These are phyloP conservation scores for Coemansia sp. DNA, from an alignment of 192 early-diverging fungal species.

Conservation along the genomic window DNA sequence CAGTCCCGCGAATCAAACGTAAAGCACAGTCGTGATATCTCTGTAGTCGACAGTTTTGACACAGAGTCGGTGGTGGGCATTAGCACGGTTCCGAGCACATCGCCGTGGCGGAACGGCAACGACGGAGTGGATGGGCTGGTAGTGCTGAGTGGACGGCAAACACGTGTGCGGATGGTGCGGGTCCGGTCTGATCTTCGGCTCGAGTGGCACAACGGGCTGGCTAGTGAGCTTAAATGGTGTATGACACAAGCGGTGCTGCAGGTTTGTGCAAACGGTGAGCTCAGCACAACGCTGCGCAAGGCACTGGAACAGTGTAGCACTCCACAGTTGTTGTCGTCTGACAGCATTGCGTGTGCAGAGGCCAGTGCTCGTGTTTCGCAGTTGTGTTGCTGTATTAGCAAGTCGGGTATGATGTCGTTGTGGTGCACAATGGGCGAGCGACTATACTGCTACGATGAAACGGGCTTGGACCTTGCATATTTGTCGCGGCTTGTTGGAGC, in stretches of 20 bases:
- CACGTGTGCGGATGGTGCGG: slow-evolving; percentile 11
- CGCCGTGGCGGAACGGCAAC: slow-evolving; percentile 36
- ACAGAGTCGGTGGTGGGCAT: slow-evolving; percentile 11
- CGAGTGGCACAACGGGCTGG: not conserved
- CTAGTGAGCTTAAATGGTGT: slow-evolving; percentile 40
- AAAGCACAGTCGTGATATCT: slow-evolving; percentile 21
- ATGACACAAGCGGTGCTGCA: not conserved
- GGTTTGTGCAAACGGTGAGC: slow-evolving; percentile 1
- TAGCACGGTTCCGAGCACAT: slow-evolving; percentile 15
- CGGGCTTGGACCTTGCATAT: slow-evolving; percentile 12
- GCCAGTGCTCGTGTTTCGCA: slow-evolving; percentile 4
- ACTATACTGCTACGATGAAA: slow-evolving; percentile 16
- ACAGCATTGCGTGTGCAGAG: not conserved
- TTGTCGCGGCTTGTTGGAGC: slow-evolving; percentile 31
- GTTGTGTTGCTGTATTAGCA: slow-evolving; percentile 17
- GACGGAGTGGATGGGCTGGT: slow-evolving; percentile 21
- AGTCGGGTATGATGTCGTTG: slow-evolving; percentile 15
- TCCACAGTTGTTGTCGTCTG: no score
- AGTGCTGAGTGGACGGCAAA: slow-evolving; percentile 8
- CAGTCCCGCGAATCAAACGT: not conserved
- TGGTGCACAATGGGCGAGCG: slow-evolving; percentile 19
- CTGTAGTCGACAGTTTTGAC: slow-evolving; percentile 1
- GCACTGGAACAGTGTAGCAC: not conserved
- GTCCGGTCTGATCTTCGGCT: slow-evolving; percentile 18
- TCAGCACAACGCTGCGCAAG: slow-evolving; percentile 6